phyloP scores from a whole-genome alignment of 441 rosid genomes.

The Brassica hybrid region DNA sequence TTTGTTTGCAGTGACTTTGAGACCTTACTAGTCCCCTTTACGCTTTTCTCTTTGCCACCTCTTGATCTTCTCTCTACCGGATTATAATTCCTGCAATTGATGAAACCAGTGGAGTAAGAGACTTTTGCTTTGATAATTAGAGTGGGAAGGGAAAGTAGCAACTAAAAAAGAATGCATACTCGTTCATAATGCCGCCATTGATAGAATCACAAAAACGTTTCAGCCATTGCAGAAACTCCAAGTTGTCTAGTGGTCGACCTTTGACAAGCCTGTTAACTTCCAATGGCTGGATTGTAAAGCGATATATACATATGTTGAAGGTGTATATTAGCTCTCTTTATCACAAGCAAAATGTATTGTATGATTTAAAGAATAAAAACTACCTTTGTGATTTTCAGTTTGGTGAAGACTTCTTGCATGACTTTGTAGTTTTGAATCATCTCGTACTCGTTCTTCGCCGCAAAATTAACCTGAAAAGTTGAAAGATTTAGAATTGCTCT shows the following conservation, averaged over 20 bases:
- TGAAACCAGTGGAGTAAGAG: conserved; percentile 10
- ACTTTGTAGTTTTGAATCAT: conserved; percentile 68
- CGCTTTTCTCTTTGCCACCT: conserved; percentile 68
- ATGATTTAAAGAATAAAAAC: neutral
- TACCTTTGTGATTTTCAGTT: conserved; percentile 87
- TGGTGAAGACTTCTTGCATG: conserved; percentile 88
- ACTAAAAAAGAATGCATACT: conserved; percentile 48
- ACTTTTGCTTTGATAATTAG: neutral
- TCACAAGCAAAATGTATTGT: neutral
- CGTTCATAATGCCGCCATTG: conserved; percentile 94
- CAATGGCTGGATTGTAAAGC: conserved; percentile 56
- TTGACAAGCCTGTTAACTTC: conserved; percentile 93
- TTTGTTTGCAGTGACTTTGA: conserved; percentile 81
- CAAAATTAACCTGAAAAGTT: conserved; percentile 79
- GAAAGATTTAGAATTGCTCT: conserved; percentile 29
- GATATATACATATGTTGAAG: neutral
- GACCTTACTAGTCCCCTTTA: conserved; percentile 57
- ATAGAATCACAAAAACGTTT: conserved; percentile 93
- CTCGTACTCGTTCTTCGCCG: conserved; percentile 92
- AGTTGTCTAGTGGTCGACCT: conserved; percentile 91
- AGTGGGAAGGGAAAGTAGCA: neutral
- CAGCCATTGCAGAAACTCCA: conserved; percentile 95
- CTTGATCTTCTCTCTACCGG: conserved; percentile 84
- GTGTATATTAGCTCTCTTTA: neutral
- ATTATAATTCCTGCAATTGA: conserved; percentile 69